phyloP scores from a whole-genome alignment of 768 basidiomycete species.

The Polyporus arcularius region DNA sequence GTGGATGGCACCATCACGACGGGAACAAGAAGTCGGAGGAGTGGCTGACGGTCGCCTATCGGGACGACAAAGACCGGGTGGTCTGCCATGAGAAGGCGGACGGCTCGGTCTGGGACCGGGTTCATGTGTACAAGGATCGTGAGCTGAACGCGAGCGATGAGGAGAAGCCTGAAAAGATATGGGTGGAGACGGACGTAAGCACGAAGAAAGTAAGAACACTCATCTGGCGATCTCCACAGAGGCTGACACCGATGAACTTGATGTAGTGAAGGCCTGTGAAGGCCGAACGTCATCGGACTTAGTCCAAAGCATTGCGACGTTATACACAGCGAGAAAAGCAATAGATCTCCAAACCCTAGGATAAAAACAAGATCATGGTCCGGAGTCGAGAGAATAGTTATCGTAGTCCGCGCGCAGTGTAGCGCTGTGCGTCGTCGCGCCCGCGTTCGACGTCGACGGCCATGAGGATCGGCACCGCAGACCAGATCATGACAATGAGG shows the following conservation, averaged over 20 bases:
- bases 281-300: too few species aligned
- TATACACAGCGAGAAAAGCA: neutral
- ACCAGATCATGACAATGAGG: slow-evolving; percentile 77
- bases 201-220: neutral
- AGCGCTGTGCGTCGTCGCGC: slow-evolving; percentile 46
- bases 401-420: slow-evolving; percentile 12
- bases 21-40: neutral
- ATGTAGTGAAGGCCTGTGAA: neutral
- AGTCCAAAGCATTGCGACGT: too few species aligned
- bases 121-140: neutral
- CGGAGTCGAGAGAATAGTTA: neutral
- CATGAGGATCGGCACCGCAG: slow-evolving; percentile 74
- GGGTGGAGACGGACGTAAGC: neutral
- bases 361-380: neutral
- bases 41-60: neutral
- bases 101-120: neutral
- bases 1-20: neutral
- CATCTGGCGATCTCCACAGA: too few species aligned
- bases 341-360: neutral
- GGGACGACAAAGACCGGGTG: neutral
- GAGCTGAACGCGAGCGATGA: neutral
- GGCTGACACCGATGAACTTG: too few species aligned
- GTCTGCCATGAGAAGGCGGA: neutral
- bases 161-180: neutral
- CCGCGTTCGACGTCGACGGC: slow-evolving; percentile 74